Evolutionary conservation across 108 stramenopile species (phyloP).

Genomic region (Cyclostephanos tholiformis): DNA sequence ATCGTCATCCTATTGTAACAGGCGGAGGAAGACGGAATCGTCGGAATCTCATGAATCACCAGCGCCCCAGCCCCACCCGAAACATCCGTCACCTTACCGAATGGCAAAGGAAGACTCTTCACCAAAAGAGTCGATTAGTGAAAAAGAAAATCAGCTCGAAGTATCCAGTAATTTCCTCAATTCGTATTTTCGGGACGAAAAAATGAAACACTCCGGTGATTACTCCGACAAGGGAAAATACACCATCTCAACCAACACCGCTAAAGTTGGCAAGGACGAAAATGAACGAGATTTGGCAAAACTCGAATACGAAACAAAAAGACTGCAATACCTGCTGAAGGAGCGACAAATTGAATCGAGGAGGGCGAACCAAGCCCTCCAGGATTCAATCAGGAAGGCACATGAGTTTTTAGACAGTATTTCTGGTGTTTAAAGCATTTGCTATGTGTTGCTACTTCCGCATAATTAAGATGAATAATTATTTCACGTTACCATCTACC

Average conservation of each 20-base stretch:
- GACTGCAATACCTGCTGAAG: slow-evolving; percentile 18
- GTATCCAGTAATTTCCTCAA: background rate
- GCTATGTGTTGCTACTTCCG: background rate
- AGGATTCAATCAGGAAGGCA: slow-evolving; percentile 7
- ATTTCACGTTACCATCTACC: too few species aligned
- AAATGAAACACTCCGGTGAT: background rate
- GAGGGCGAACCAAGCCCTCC: slow-evolving; percentile 14
- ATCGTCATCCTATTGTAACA: slow-evolving; percentile 1
- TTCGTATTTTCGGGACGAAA: slow-evolving; percentile 5
- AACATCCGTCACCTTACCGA: background rate
- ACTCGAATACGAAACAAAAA: slow-evolving; percentile 21
- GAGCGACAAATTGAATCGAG: slow-evolving; percentile 25
- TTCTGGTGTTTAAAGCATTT: background rate
- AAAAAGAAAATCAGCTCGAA: background rate
- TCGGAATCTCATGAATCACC: background rate
- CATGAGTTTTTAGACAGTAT: background rate
- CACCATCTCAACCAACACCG: background rate
- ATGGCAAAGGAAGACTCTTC: background rate
- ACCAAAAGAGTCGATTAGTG: background rate
- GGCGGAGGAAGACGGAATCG: background rate
- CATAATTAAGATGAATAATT: too few species aligned
- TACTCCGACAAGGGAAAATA: background rate
- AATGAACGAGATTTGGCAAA: background rate
- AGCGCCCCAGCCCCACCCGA: background rate
- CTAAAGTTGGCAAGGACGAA: background rate